Evolutionary conservation across 2,329 filamentous ascomycete genomes (phyloP).

Genomic region (Cryphonectria radicalis): DNA sequence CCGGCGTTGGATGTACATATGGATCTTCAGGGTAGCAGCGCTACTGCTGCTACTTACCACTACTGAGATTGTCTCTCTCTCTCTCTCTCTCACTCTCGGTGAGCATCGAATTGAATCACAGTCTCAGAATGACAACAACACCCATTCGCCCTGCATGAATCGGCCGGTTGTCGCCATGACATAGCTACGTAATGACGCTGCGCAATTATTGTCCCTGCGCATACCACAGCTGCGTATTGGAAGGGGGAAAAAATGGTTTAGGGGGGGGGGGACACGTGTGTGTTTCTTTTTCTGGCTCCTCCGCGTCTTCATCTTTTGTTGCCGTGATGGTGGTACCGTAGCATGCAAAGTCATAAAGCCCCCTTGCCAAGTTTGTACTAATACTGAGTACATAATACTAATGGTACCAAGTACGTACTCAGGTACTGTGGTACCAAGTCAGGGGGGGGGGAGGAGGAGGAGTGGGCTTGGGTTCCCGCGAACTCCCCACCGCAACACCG

Average conservation of each 20-base stretch:
- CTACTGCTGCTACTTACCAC: neutral
- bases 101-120: neutral
- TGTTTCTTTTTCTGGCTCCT: slow-evolving; percentile 4
- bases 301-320: too few species aligned
- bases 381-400: neutral
- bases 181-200: neutral
- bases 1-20: neutral
- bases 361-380: neutral
- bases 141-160: neutral
- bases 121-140: neutral
- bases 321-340: neutral
- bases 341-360: neutral
- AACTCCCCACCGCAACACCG: neutral
- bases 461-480: neutral
- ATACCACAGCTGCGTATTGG: neutral
- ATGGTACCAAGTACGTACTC: neutral
- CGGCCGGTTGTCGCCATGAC: neutral
- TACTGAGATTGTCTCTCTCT: neutral
- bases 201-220: neutral
- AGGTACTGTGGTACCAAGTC: neutral
- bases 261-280: slow-evolving; percentile 9
- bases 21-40: neutral
- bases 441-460: neutral
- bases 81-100: neutral
- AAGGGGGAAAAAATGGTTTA: neutral